Conservation (phyloP, 2,329 filamentous ascomycete genomes). For the Canariomyces notabilis region DNA sequence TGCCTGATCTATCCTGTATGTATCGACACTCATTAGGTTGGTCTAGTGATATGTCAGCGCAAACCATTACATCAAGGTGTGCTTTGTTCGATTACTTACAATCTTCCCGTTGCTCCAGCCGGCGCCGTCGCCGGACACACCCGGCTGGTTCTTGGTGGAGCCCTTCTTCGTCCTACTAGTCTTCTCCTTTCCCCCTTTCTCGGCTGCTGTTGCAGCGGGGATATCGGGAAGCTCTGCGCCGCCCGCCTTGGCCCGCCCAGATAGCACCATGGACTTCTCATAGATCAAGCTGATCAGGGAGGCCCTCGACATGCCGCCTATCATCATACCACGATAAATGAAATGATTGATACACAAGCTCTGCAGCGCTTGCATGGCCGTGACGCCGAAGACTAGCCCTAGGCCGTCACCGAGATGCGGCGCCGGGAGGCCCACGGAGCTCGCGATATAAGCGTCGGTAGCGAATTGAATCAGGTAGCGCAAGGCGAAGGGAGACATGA, state of each 20-base stretch:
- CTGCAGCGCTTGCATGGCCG: constrained; percentile 77
- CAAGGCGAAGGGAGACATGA: constrained; percentile 78
- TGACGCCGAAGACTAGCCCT: constrained; percentile 79
- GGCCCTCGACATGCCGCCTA: constrained; percentile 77
- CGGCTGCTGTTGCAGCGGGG: constrained; percentile 38
- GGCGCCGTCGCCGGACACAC: constrained; percentile 61
- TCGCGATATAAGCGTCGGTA: constrained; percentile 68
- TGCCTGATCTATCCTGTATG: constrained; percentile 85
- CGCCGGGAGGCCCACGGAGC: constrained; percentile 41
- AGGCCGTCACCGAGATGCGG: constrained; percentile 72
- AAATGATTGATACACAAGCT: constrained; percentile 83
- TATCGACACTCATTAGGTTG: constrained; percentile 93
- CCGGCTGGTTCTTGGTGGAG: constrained; percentile 37
- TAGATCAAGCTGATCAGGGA: constrained; percentile 84
- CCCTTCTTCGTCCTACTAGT: constrained; percentile 37
- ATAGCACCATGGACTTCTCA: constrained; percentile 86
- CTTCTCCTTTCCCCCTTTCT: constrained; percentile 35
- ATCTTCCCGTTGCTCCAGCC: constrained; percentile 94
- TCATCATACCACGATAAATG: constrained; percentile 86
- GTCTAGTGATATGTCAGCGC: constrained; percentile 32
- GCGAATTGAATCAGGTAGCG: constrained; percentile 85
- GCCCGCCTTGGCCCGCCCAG: constrained; percentile 80
- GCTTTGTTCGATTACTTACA: constrained; percentile 27
- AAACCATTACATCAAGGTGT: not conserved
- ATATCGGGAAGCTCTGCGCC: constrained; percentile 54